These are phyloP conservation scores for Nicotiana sylvestris DNA, from an alignment of 257 asterid genomes.

Conservation along the genomic window DNA sequence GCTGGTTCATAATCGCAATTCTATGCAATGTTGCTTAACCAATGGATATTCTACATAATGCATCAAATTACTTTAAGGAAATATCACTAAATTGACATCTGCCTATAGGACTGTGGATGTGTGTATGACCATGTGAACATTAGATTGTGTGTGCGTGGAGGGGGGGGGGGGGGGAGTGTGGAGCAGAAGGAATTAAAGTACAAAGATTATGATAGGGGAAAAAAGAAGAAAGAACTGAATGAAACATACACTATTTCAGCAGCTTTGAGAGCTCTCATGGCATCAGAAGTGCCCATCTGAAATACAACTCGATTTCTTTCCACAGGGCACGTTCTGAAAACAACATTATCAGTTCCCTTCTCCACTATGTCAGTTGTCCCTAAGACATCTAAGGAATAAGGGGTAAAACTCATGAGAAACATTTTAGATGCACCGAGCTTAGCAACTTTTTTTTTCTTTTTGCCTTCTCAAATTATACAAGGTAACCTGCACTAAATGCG, in stretches of 20 bases:
- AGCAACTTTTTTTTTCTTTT: background rate
- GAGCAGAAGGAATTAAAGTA: background rate
- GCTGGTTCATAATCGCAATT: background rate
- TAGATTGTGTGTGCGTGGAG: background rate
- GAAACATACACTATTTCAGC: slow-evolving; percentile 68
- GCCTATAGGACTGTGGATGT: background rate
- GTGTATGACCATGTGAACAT: background rate
- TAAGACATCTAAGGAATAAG: slow-evolving; percentile 47
- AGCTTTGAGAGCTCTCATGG: slow-evolving; percentile 83
- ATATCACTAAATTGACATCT: background rate
- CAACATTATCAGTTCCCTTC: slow-evolving; percentile 66
- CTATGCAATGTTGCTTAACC: background rate
- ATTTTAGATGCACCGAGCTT: background rate
- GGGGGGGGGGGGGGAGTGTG: background rate
- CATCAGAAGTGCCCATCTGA: slow-evolving; percentile 96
- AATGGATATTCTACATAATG: background rate
- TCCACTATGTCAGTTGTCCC: slow-evolving; percentile 82
- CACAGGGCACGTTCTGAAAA: slow-evolving; percentile 79
- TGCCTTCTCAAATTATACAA: background rate
- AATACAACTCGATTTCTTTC: slow-evolving; percentile 72
- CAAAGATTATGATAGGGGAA: background rate
- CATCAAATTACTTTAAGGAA: background rate
- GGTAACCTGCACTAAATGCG: background rate
- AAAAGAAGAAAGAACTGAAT: background rate
- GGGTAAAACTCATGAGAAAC: background rate